Conservation (phyloP, 495 filamentous ascomycete species). For the Recurvomyces mirabilis region DNA sequence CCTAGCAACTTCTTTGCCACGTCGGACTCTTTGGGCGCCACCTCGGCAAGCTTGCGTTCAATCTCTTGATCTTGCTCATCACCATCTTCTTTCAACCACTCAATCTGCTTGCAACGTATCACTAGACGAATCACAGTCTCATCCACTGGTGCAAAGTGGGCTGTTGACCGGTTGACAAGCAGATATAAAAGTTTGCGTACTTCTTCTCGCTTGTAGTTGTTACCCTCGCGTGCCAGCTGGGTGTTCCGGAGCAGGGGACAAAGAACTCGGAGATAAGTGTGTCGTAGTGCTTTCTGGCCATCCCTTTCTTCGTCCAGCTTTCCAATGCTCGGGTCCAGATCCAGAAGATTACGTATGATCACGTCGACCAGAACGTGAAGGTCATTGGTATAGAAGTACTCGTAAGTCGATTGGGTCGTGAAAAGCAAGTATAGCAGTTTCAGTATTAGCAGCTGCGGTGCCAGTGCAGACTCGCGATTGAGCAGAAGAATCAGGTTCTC, state of each 20-base stretch:
- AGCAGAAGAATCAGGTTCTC: conserved; percentile 95
- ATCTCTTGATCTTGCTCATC: conserved; percentile 34
- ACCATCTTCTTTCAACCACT: conserved; percentile 55
- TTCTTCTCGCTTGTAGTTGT: conserved; percentile 87
- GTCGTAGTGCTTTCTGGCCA: conserved; percentile 52
- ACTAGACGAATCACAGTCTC: conserved; percentile 81
- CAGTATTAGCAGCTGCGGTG: conserved; percentile 83
- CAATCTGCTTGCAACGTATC: conserved; percentile 66
- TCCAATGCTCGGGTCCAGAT: conserved; percentile 48
- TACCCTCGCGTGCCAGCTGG: conserved; percentile 62
- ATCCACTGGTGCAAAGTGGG: conserved; percentile 83
- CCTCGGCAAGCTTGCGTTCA: conserved; percentile 24
- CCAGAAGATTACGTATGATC: conserved; percentile 87
- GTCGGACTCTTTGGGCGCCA: conserved; percentile 4
- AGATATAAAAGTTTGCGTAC: conserved; percentile 61
- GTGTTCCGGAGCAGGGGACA: conserved; percentile 85
- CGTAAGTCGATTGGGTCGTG: conserved; percentile 77
- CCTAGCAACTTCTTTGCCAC: conserved; percentile 31
- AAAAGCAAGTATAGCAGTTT: conserved; percentile 93
- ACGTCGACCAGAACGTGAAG: conserved; percentile 89
- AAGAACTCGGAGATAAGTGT: conserved; percentile 95
- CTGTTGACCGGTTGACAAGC: conserved; percentile 35
- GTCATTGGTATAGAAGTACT: conserved; percentile 98
- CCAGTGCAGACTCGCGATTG: conserved; percentile 86
- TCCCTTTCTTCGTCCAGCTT: conserved; percentile 44